Percentiles rank a stretch among this genome's conserved stretches.
These are phyloP conservation scores for Annona cherimola DNA, from an alignment of 164 flowering plant species.

Conservation along the genomic window DNA sequence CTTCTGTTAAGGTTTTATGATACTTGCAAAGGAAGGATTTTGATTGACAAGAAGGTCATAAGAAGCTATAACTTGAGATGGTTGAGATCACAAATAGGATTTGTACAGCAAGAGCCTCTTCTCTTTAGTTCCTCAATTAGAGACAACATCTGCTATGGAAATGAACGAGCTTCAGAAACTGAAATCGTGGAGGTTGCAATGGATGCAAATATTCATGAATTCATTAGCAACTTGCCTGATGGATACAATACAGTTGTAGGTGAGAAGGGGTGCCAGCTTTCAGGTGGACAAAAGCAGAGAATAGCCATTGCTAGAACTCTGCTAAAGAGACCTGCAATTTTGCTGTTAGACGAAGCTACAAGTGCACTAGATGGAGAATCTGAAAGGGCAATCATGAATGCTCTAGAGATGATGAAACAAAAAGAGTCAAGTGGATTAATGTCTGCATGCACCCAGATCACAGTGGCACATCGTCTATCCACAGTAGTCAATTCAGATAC, in stretches of 20 bases:
- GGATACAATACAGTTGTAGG: slow-evolving; percentile 66
- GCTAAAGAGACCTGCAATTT: slow-evolving; percentile 52
- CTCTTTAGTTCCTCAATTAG: slow-evolving; percentile 65
- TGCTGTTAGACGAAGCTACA: slow-evolving; percentile 69
- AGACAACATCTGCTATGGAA: slow-evolving; percentile 62
- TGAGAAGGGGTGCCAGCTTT: slow-evolving; percentile 68
- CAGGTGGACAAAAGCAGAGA: slow-evolving; percentile 74
- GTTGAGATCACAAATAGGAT: slow-evolving; percentile 53
- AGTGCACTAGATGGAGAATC: slow-evolving; percentile 73
- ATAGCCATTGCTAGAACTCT: slow-evolving; percentile 69
- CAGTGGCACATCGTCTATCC: slow-evolving; percentile 68
- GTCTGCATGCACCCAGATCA: slow-evolving; percentile 41
- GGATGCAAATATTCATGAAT: slow-evolving; percentile 53
- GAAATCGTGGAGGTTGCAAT: slow-evolving; percentile 48
- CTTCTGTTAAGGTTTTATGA: slow-evolving; percentile 62
- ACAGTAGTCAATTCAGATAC: slow-evolving; percentile 51
- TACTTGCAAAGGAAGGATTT: slow-evolving; percentile 40
- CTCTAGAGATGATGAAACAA: slow-evolving; percentile 31
- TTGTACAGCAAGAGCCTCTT: slow-evolving; percentile 79
- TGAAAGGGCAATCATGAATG: slow-evolving; percentile 43
- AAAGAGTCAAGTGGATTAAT: slow-evolving; percentile 10
- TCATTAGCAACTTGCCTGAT: slow-evolving; percentile 50
- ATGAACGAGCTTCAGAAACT: slow-evolving; percentile 43
- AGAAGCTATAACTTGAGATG: slow-evolving; percentile 43
- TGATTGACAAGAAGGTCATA: slow-evolving; percentile 49